Evolutionary conservation across 1,284 basidiomycete species (phyloP).

Genomic region (Ustilago crameri): DNA sequence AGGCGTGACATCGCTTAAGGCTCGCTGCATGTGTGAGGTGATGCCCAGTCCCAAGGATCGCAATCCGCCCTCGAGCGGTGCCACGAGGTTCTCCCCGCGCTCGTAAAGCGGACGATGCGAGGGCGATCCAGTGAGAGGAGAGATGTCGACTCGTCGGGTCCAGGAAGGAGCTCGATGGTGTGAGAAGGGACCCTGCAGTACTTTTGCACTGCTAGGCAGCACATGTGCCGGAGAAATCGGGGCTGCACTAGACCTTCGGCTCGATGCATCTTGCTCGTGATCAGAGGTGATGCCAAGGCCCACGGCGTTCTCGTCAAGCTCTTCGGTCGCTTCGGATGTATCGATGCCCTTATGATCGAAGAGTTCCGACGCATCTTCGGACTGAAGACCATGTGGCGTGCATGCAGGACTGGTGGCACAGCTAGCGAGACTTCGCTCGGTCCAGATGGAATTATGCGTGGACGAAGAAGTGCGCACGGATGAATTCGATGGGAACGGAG

Average conservation of each 20-base stretch:
- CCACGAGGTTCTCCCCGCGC: neutral
- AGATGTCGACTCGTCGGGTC: conserved; percentile 33
- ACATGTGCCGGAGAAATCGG: conserved; percentile 19
- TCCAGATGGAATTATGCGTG: conserved; percentile 43
- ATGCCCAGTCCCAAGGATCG: conserved; percentile 12
- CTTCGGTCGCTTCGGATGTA: conserved; percentile 35
- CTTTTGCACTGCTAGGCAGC: conserved; percentile 12
- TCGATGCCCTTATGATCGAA: too few relatives aligned
- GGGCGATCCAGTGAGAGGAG: conserved; percentile 11
- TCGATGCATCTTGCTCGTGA: conserved; percentile 19
- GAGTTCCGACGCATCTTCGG: conserved; percentile 15
- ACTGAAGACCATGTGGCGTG: conserved; percentile 14
- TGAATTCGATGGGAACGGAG: conserved; percentile 33
- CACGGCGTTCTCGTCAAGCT: conserved; percentile 38
- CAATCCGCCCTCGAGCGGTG: conserved; percentile 4
- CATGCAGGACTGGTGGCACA: conserved; percentile 42
- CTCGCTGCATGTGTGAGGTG: conserved; percentile 21
- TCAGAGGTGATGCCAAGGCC: conserved; percentile 49
- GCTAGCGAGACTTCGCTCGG: conserved; percentile 40
- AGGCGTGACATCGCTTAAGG: conserved; percentile 32
- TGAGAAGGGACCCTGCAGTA: conserved; percentile 45
- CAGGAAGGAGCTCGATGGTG: conserved; percentile 53
- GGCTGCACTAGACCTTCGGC: conserved; percentile 29
- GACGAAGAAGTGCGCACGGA: conserved; percentile 39
- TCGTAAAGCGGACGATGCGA: conserved; percentile 2